These are phyloP conservation scores for Ceratopteris richardii DNA, from an alignment of 75 land plant species.

Conservation along the genomic window DNA sequence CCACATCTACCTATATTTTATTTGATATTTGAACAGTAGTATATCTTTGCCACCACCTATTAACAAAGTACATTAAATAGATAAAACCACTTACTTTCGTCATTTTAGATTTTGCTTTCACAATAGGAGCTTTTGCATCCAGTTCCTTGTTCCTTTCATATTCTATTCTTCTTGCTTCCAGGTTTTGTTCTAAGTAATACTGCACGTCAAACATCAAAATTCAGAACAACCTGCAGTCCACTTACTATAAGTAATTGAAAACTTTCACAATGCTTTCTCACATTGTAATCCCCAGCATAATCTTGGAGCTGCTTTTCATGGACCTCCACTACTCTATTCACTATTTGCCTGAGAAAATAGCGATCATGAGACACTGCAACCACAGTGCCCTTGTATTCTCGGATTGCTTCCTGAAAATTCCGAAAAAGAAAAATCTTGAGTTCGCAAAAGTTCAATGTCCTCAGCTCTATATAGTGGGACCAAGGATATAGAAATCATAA, in stretches of 20 bases:
- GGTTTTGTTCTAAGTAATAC: conserved; percentile 88
- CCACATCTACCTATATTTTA: too few species aligned
- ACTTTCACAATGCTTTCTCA: conserved; percentile 33
- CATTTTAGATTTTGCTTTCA: conserved; percentile 95
- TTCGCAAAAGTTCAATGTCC: too few species aligned
- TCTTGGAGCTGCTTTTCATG: conserved; percentile 52
- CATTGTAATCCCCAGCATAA: conserved; percentile 89
- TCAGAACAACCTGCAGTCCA: neutral
- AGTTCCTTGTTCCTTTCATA: conserved; percentile 84
- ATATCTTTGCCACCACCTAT: too few species aligned
- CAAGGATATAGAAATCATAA: too few species aligned
- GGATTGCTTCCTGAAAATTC: conserved; percentile 65
- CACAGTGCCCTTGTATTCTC: conserved; percentile 86
- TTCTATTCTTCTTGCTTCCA: conserved; percentile 70
- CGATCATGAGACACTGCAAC: conserved; percentile 93
- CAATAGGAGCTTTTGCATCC: conserved; percentile 65
- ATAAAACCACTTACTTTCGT: conserved; percentile 88
- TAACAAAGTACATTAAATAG: too few species aligned
- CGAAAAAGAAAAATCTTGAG: too few species aligned
- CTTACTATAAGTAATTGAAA: too few species aligned
- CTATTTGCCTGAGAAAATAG: conserved; percentile 85
- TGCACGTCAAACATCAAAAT: conserved; percentile 17
- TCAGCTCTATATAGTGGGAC: too few species aligned
- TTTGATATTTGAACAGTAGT: too few species aligned
- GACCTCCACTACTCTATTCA: conserved; percentile 89